A percentile compares a stretch with the other conserved stretches of the same genome.
phyloP scores from a whole-genome alignment of 176 grass and related monocot species.

The Lolium multiflorum region DNA sequence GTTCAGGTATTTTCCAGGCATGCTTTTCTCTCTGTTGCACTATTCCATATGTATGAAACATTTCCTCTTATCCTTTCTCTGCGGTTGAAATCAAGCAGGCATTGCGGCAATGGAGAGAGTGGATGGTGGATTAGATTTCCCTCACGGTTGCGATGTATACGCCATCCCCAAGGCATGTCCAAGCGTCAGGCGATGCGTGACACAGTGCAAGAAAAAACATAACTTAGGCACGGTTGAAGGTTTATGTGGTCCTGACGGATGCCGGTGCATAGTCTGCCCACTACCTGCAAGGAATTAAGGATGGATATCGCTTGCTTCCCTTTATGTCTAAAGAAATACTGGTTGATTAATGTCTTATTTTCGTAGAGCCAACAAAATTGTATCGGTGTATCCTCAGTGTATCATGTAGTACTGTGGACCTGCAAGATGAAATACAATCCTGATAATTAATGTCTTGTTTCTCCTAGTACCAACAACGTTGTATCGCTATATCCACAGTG shows the following conservation, averaged over 20 bases:
- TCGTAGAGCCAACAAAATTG: too few relatives aligned
- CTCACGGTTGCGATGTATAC: background rate
- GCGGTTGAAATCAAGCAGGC: background rate
- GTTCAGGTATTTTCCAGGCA: background rate
- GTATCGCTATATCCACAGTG: too few relatives aligned
- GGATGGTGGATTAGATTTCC: background rate
- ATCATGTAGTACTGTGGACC: too few relatives aligned
- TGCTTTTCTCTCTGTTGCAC: background rate
- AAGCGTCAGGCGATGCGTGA: background rate
- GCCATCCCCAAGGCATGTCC: background rate
- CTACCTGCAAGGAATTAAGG: background rate
- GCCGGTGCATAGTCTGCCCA: background rate
- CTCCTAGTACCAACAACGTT: too few relatives aligned
- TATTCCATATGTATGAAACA: background rate
- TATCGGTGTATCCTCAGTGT: too few relatives aligned
- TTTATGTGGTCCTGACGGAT: too few relatives aligned
- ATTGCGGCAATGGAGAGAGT: background rate
- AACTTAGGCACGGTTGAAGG: too few relatives aligned
- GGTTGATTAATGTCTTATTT: too few relatives aligned
- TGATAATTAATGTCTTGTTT: too few relatives aligned
- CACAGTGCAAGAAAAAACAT: background rate
- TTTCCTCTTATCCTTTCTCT: background rate
- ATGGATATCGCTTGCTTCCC: background rate
- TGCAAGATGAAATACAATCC: too few relatives aligned
- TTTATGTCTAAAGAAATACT: background rate